Percentiles rank a stretch among this genome's conserved stretches.
Conservation (phyloP, 768 basidiomycete species). For the Mycena alexandri region DNA sequence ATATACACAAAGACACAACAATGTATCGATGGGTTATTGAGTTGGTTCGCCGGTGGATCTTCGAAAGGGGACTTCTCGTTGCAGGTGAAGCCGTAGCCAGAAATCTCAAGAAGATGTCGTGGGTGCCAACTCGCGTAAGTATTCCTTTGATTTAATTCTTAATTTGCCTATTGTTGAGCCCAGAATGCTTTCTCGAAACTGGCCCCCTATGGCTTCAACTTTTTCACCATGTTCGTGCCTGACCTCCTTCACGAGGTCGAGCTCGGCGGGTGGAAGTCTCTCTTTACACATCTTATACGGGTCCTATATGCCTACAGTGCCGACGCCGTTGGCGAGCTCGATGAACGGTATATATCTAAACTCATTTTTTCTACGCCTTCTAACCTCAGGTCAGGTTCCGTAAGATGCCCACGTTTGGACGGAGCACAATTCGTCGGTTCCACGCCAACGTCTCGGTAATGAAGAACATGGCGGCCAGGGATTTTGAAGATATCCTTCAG, state of each 20-base stretch:
- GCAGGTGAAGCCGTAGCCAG: background rate
- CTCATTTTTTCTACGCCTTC: background rate
- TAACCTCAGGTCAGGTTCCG: constrained; percentile 39
- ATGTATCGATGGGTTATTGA: constrained; percentile 9
- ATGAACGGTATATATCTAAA: constrained; percentile 36
- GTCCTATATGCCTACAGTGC: constrained; percentile 42
- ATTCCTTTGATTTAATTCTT: constrained; percentile 1
- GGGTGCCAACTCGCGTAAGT: constrained; percentile 15
- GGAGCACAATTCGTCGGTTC: constrained; percentile 52
- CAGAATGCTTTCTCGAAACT: constrained; percentile 51
- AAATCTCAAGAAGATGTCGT: background rate
- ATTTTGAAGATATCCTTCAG: constrained; percentile 60
- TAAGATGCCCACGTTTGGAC: constrained; percentile 45
- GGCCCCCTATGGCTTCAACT: constrained; percentile 40
- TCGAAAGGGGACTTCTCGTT: constrained; percentile 1
- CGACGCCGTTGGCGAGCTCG: constrained; percentile 38
- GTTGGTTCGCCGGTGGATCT: constrained; percentile 6
- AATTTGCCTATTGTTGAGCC: background rate
- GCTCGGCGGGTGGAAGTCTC: constrained; percentile 53
- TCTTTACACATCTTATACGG: constrained; percentile 52
- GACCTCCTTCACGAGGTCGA: constrained; percentile 58
- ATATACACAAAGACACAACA: constrained; percentile 10
- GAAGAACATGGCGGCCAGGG: constrained; percentile 51
- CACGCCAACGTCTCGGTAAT: constrained; percentile 49
- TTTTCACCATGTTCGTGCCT: constrained; percentile 45